These are phyloP conservation scores for Geoglossum cookeanum DNA, from an alignment of 2,329 filamentous ascomycete genomes.

Conservation along the genomic window DNA sequence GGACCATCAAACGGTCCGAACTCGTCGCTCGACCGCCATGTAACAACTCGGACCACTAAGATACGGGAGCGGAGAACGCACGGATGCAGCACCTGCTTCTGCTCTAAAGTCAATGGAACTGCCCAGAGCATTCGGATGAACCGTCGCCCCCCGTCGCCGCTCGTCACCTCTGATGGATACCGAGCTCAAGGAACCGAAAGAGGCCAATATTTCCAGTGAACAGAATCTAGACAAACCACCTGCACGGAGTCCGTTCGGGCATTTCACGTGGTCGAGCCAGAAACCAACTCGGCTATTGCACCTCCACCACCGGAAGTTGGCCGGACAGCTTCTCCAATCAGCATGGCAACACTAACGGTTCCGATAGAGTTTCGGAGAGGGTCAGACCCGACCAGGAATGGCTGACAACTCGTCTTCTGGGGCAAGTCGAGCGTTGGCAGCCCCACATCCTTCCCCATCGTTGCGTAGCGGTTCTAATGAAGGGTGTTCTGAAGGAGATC, in stretches of 20 bases:
- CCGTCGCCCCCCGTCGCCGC: background rate
- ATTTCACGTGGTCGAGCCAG: background rate
- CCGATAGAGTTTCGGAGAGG: background rate
- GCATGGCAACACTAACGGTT: background rate
- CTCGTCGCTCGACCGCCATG: background rate
- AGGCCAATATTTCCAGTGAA: background rate
- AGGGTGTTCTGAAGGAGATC: background rate
- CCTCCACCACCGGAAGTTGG: background rate
- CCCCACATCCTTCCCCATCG: background rate
- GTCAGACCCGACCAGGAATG: background rate
- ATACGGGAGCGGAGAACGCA: background rate
- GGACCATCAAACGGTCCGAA: background rate
- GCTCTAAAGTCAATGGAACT: background rate
- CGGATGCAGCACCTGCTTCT: too few species aligned
- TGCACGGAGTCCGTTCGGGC: background rate
- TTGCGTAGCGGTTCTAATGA: background rate
- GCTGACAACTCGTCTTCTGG: background rate
- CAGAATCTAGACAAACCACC: background rate
- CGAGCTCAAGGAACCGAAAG: background rate
- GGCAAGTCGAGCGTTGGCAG: background rate
- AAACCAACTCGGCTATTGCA: constrained; percentile 1
- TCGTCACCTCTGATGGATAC: too few species aligned
- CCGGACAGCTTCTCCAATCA: background rate
- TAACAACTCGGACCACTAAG: background rate
- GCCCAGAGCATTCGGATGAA: background rate